phyloP scores from a whole-genome alignment of 768 basidiomycete species.

The Amanita thiersii region DNA sequence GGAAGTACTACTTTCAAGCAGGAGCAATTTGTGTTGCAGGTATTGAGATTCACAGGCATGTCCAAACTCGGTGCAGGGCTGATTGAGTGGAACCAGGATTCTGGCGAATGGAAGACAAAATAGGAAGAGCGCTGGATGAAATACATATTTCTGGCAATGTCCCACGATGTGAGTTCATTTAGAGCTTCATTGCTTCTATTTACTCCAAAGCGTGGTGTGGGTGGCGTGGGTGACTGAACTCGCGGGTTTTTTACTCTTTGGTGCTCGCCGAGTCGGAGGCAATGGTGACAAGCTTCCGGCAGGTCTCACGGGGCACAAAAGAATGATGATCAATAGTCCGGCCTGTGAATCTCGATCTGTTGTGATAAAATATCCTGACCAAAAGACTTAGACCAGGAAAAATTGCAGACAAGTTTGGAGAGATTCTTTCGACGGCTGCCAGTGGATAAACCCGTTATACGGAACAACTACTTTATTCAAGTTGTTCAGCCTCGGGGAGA shows the following conservation, averaged over 20 bases:
- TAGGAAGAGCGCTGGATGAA: slow-evolving; percentile 62
- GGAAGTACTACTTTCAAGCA: slow-evolving; percentile 67
- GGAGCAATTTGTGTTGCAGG: slow-evolving; percentile 63
- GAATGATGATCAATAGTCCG: background rate
- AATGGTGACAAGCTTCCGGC: slow-evolving; percentile 1
- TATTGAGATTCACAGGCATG: slow-evolving; percentile 21
- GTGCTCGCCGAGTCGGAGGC: slow-evolving; percentile 1
- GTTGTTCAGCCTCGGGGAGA: slow-evolving; percentile 14
- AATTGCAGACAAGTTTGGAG: slow-evolving; percentile 54
- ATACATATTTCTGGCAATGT: slow-evolving; percentile 67
- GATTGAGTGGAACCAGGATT: slow-evolving; percentile 37
- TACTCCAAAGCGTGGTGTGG: background rate
- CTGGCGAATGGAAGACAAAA: slow-evolving; percentile 73
- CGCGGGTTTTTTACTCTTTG: slow-evolving; percentile 5
- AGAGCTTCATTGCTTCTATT: background rate
- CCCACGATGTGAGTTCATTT: slow-evolving; percentile 50
- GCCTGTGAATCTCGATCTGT: background rate
- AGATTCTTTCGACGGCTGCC: slow-evolving; percentile 63
- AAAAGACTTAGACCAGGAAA: slow-evolving; percentile 46
- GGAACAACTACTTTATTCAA: slow-evolving; percentile 59
- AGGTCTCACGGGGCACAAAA: background rate
- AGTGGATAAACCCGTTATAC: slow-evolving; percentile 59
- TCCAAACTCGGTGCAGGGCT: background rate
- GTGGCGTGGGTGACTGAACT: background rate
- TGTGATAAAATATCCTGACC: slow-evolving; percentile 5